Evolutionary conservation across 768 basidiomycete species (phyloP), one percentile per base, ranked within the genome.

Genomic region (Amanita subjunquillea): DNA sequence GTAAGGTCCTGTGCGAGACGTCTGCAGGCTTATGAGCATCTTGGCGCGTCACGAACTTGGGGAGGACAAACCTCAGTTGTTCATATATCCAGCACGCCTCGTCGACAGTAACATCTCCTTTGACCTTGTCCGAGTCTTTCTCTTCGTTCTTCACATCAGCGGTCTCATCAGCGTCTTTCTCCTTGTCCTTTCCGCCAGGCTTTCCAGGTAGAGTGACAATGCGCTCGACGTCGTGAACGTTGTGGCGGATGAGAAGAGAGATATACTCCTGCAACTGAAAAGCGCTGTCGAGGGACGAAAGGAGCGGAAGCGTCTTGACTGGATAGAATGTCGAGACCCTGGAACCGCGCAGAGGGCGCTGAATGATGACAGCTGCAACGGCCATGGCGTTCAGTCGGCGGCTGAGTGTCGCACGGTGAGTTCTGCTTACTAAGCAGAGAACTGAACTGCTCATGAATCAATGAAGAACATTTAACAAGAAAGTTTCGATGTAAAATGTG

Each of bases 231-330:
- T 96, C 87, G 68, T 94, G 91, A 0, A 91, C 86, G 68, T 97
- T 84, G 25, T 79, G 72, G 13, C 87, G 81, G 54, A 95, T 88
- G 57, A 95, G 80, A 29, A 90, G 73, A 1, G 91, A 85, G 42
- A 98, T 89, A 68, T 92, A 95, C 63, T 98, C 95, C 61, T 95
- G 91, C 6, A 95, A 77, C 63, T 95, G 91, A 64, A 95, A 96
- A 0, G 92, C 90, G 65, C 90, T 93, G 69, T 94, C 87, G 29
- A 95, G 72, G 1, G 83, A 79, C 0, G 86, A 72, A 29, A 87
- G 75, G 0, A 83, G 76, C 0, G 87, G 87, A 2, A 89, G 72
- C 6, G 61, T 73, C 63, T 87, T 88, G 23, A 87, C 72, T 0
- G 87, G 85, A 59, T 90, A 90, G 61, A 91, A 91, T 0, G 85